Evolutionary conservation across 2,329 filamentous ascomycete species (phyloP).

Genomic region (Botrytis galanthina): DNA sequence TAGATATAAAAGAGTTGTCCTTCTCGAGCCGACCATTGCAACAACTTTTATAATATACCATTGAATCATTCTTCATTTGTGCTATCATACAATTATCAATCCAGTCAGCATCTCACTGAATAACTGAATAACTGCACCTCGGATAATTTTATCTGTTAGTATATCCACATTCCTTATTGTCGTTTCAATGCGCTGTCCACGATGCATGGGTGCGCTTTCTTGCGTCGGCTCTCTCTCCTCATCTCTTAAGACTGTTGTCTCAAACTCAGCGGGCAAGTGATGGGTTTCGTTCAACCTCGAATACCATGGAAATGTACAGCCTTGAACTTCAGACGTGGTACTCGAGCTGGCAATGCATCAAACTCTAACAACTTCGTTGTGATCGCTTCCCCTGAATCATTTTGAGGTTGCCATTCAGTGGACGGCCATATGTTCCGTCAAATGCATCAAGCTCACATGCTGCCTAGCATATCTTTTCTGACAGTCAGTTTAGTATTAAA

Average conservation of each 20-base stretch:
- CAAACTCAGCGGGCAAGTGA: neutral
- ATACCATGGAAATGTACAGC: neutral
- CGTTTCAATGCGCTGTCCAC: neutral
- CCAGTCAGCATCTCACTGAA: neutral
- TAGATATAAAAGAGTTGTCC: constrained; percentile 18
- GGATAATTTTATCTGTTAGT: neutral
- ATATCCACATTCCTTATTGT: neutral
- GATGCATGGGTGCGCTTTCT: neutral
- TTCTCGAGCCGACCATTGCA: constrained; percentile 6
- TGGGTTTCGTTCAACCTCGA: neutral
- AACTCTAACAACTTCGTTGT: neutral
- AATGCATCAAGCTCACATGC: neutral
- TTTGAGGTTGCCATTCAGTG: neutral
- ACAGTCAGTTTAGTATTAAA: constrained; percentile 3
- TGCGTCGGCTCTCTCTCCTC: neutral
- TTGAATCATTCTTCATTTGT: neutral
- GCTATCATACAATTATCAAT: neutral
- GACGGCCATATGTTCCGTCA: neutral
- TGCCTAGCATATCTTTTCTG: neutral
- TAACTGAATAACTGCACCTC: neutral
- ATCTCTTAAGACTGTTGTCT: neutral
- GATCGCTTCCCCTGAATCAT: neutral
- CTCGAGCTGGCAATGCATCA: constrained; percentile 12
- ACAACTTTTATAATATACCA: neutral
- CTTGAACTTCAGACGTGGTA: neutral